Evolutionary conservation across 352 stramenopile genomes (phyloP).

Genomic region (Plasmopara viticola): DNA sequence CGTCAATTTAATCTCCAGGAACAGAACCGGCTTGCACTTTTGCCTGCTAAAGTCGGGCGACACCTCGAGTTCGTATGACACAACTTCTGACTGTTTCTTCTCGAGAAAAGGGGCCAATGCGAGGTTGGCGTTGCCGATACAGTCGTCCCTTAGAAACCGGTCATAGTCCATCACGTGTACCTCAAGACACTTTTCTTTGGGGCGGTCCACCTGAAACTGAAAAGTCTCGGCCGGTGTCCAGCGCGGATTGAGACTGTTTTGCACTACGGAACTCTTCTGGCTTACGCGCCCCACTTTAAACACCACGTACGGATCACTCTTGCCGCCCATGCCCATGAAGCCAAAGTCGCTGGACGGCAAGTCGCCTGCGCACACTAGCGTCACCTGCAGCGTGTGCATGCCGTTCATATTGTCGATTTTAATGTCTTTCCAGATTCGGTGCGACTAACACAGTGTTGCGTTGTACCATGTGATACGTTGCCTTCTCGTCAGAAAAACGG

Average conservation of each 20-base stretch:
- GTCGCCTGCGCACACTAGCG: slow-evolving; percentile 41
- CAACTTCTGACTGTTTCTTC: slow-evolving; percentile 35
- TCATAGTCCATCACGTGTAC: slow-evolving; percentile 65
- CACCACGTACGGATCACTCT: slow-evolving; percentile 70
- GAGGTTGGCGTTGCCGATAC: slow-evolving; percentile 43
- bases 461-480: slow-evolving; percentile 17
- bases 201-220: slow-evolving; percentile 57
- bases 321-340: slow-evolving; percentile 64
- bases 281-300: slow-evolving; percentile 44
- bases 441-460: slow-evolving; percentile 14
- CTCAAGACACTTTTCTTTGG: slow-evolving; percentile 48
- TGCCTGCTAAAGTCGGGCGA: slow-evolving; percentile 50
- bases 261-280: slow-evolving; percentile 50
- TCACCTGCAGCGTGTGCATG: slow-evolving; percentile 58
- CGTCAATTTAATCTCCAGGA: slow-evolving; percentile 51
- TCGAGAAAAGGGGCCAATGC: slow-evolving; percentile 48
- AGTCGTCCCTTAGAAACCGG: slow-evolving; percentile 51
- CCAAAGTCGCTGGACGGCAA: slow-evolving; percentile 52
- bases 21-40: slow-evolving; percentile 49
- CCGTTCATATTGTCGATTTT: slow-evolving; percentile 18
- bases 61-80: slow-evolving; percentile 55
- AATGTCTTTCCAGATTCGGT: slow-evolving; percentile 15
- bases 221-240: slow-evolving; percentile 57
- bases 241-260: slow-evolving; percentile 39
- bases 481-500: slow-evolving; percentile 15